Base-by-base conservation (phyloP, 768 basidiomycete genomes). In the Tephrocybe sp. region DNA sequence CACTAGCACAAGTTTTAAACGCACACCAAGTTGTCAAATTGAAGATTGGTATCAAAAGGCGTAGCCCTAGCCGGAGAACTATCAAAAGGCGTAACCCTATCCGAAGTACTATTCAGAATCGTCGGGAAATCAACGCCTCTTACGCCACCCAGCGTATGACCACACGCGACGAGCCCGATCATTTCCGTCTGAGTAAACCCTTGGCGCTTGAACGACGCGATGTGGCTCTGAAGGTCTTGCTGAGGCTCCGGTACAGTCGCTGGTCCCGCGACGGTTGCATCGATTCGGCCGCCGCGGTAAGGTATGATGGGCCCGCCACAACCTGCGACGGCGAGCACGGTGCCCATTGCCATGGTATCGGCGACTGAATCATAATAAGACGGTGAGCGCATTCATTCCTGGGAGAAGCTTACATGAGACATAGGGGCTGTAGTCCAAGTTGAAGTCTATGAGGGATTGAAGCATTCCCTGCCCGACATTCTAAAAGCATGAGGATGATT, bases 281-380 rank as follows among this genome's bases (percentile, higher is more conserved):
- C 70, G 13, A 70, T 52, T 6, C 71, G 63, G 0, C 71, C 70
- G 31, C 61, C 64, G 8, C 63, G 60, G 26, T 57, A 60, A 15
- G 64, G 64, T 19, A 73, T 60, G 9, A 61, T 21, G 3, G 70
- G 69, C 22, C 70, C 70, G 38, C 63, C 61, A 48, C 71, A 72
- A 9, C 58, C 53, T 5, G 60, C 59, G 9, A 62, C 52, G 2
- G 63, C 65, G 24, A 64, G 51, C 4, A 62, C 56, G 1, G 60
- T 59, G 22, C 60, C 69, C 31, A 71, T 50, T 3, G 64, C 65
- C 37, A 69, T 57, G 25, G 66, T 35, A 48, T 72, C 70, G 9
- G 69, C 60, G 25, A 62, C 66, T 65, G 41, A 8, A 31, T 31
- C 30, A n/a, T n/a, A n/a, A n/a, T n/a, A n/a, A n/a, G n/a, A n/a